Percentiles rank a stretch among this genome's conserved stretches.
phyloP scores from a whole-genome alignment of 176 grass and related monocot genomes.

The Ampelocalamus luodianensis region DNA sequence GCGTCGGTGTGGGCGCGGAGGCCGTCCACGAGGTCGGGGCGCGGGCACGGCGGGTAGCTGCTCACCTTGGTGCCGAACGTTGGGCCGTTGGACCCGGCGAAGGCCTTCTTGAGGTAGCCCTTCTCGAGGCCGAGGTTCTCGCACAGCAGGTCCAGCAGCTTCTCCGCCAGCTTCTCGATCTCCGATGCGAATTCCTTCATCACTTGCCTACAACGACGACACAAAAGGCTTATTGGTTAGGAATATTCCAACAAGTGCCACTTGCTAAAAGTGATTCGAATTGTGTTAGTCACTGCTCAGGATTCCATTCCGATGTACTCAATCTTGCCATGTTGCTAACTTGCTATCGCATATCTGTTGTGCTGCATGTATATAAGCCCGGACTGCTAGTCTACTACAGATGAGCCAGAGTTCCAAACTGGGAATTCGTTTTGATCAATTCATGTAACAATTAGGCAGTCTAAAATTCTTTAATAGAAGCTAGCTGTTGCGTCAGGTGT shows the following conservation, averaged over 20 bases:
- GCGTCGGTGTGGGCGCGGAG: conserved; percentile 96
- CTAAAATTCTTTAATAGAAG: not conserved
- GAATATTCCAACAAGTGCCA: not conserved
- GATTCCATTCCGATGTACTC: conserved; percentile 4
- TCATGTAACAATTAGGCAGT: not conserved
- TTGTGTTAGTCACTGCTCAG: not conserved
- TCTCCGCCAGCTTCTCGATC: conserved; percentile 74
- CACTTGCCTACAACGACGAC: conserved; percentile 47
- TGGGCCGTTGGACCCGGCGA: conserved; percentile 67
- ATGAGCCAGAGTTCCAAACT: not conserved
- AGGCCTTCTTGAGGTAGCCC: conserved; percentile 68
- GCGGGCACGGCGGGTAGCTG: conserved; percentile 90
- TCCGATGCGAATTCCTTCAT: conserved; percentile 70
- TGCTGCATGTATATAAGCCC: too few relatives aligned
- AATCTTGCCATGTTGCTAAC: not conserved
- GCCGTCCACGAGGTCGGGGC: conserved; percentile 66
- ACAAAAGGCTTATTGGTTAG: not conserved
- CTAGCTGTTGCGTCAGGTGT: not conserved
- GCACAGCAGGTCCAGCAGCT: conserved; percentile 76
- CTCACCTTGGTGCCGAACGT: conserved; percentile 92
- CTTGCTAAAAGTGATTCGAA: conserved; percentile 19
- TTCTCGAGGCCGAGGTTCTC: conserved; percentile 88
- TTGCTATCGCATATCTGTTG: not conserved
- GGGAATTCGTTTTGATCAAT: not conserved
- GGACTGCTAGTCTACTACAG: not conserved